phyloP scores from a whole-genome alignment of 345 rosid species.

The Eucalyptus erythrocorys region DNA sequence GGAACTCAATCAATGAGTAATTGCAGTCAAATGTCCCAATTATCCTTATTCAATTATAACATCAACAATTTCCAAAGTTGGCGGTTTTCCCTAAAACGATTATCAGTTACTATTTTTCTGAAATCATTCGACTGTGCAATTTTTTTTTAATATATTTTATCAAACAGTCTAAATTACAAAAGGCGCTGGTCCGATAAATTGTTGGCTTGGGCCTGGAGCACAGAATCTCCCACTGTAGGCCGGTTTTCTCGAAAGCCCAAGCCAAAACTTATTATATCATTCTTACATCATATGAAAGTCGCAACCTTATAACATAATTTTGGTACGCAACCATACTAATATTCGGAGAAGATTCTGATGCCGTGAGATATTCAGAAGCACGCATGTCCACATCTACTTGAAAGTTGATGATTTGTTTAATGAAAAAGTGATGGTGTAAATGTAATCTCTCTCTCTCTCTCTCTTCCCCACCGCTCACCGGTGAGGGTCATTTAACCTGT shows the following conservation, averaged over 20 bases:
- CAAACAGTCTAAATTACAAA: neutral
- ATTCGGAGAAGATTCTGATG: neutral
- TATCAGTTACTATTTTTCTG: neutral
- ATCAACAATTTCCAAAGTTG: neutral
- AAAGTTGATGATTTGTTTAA: neutral
- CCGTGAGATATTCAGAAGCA: neutral
- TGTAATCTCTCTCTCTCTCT: neutral
- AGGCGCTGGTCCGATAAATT: neutral
- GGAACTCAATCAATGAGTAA: neutral
- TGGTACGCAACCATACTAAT: neutral
- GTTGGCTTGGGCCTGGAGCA: neutral
- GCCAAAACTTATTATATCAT: neutral
- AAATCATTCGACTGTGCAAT: fast-evolving
- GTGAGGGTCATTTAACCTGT: neutral
- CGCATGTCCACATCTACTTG: neutral
- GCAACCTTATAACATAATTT: neutral
- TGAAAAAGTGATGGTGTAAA: neutral
- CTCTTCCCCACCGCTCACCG: neutral
- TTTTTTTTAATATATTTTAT: neutral
- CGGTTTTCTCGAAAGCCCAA: neutral
- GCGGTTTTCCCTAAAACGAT: neutral
- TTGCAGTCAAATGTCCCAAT: neutral
- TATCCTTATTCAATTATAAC: neutral
- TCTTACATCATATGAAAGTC: neutral
- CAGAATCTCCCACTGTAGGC: neutral